Evolutionary conservation across 1,284 basidiomycete species (phyloP), one percentile per base, ranked within the genome.

Genomic region (Chiua sp.): DNA sequence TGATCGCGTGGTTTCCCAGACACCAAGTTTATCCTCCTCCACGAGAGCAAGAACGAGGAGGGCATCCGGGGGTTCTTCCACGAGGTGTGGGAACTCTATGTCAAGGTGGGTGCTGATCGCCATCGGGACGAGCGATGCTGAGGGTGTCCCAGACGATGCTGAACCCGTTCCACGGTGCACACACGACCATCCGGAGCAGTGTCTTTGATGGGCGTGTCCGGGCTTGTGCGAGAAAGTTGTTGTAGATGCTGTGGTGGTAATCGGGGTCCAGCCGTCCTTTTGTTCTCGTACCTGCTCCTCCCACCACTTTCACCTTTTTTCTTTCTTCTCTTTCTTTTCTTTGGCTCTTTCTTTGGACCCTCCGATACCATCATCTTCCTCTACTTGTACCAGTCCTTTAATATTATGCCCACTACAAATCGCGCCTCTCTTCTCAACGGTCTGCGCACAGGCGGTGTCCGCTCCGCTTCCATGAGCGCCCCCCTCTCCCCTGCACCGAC

Each of bases 11-110:
- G 50, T 37, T 57, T 46, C 18, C 32, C 71, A 96, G 93, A 94
- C 72, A 92, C 91, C 78, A 97, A 97, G 77, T 91, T 98, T 72
- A 81, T 98, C 57, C 78, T 98, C 61, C 78, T 98, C 60, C 96
- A 98, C 76, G 96, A 98, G 75, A 83, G 84, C 22, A 96, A 94
- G 82, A 98, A 97, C 78, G 96, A 98, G 77, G 96, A 98, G 56
- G 95, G 95, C 8, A 97, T 98, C 75, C 85, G 89, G 62, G 75
- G 83, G 55, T 98, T 98, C 81, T 92, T 98, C 71, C 86, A 87
- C 70, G 96, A 98, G 28, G 88, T 96, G 32, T 98, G 96, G 96
- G 96, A 98, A 81, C 72, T 91, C 67, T 98, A 96, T 77, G 86
- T 96, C 48, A 98, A 98, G 88, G 95, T 65, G 85, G 15, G 7